Evolutionary conservation across 108 stramenopile genomes (phyloP).

Genomic region (Mediolabrus comicus): DNA sequence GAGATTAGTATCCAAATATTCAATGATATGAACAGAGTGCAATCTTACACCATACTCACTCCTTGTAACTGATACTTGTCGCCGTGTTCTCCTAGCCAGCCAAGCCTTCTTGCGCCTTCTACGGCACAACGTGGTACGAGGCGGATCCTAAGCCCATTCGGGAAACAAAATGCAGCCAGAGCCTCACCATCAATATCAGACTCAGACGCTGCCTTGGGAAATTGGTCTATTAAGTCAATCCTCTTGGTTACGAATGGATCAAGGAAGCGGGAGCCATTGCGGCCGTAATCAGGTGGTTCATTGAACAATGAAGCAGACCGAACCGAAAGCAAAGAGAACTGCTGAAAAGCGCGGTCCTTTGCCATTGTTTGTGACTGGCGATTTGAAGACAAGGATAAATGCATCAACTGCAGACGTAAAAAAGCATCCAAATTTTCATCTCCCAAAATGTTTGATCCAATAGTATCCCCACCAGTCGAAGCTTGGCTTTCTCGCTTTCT

Average conservation of each 20-base stretch:
- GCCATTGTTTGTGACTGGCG: slow-evolving; percentile 4
- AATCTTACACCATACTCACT: slow-evolving; percentile 16
- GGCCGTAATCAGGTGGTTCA: slow-evolving; percentile 22
- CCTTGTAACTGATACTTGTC: slow-evolving; percentile 49
- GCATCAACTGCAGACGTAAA: slow-evolving; percentile 40
- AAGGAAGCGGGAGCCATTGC: slow-evolving; percentile 32
- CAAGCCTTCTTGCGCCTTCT: slow-evolving; percentile 47
- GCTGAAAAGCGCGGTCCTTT: slow-evolving; percentile 38
- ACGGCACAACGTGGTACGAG: slow-evolving; percentile 38
- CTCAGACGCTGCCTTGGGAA: slow-evolving; percentile 17
- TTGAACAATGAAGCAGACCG: slow-evolving; percentile 14
- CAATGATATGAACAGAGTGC: background rate
- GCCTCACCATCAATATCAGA: slow-evolving; percentile 48
- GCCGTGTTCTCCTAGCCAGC: slow-evolving; percentile 42
- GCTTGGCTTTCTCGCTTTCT: slow-evolving; percentile 4
- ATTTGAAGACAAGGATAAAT: slow-evolving; percentile 42
- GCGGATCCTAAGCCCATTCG: slow-evolving; percentile 47
- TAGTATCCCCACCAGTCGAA: slow-evolving; percentile 3
- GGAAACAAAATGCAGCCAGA: slow-evolving; percentile 54
- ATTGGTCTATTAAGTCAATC: slow-evolving; percentile 39
- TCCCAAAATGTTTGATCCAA: slow-evolving; percentile 1
- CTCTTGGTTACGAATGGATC: slow-evolving; percentile 46
- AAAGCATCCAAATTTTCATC: slow-evolving; percentile 28
- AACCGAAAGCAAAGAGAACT: slow-evolving; percentile 42
- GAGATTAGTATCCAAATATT: background rate